phyloP scores from a whole-genome alignment of 2,329 filamentous ascomycete species.

The Colletotrichum sp. region DNA sequence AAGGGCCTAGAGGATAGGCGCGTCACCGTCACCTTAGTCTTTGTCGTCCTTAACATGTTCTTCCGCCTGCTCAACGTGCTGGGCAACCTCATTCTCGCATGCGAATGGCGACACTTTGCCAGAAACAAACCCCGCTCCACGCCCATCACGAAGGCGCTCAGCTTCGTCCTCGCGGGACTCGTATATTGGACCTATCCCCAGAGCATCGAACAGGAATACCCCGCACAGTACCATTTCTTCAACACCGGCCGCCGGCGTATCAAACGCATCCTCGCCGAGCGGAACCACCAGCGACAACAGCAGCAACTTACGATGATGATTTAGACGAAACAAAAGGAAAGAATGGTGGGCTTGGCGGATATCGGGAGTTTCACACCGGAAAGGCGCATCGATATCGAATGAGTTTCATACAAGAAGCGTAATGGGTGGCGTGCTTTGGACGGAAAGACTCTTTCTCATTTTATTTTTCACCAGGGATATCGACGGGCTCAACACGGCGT shows the following conservation, averaged over 20 bases:
- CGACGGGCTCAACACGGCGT: neutral
- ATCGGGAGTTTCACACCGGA: neutral
- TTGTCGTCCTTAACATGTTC: slow-evolving; percentile 42
- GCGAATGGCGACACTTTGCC: slow-evolving; percentile 42
- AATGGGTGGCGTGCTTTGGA: neutral
- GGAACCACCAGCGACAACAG: slow-evolving; percentile 11
- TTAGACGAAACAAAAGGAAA: neutral
- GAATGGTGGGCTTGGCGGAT: neutral
- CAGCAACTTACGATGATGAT: slow-evolving; percentile 15
- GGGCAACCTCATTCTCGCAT: slow-evolving; percentile 41
- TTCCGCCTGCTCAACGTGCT: slow-evolving; percentile 43
- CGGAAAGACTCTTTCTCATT: neutral
- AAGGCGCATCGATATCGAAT: neutral
- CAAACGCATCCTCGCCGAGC: slow-evolving; percentile 16
- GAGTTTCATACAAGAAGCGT: neutral
- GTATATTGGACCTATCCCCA: slow-evolving; percentile 49
- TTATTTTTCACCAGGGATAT: neutral
- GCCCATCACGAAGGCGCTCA: slow-evolving; percentile 19
- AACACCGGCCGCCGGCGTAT: slow-evolving; percentile 17
- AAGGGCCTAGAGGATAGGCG: neutral
- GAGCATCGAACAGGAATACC: slow-evolving; percentile 42
- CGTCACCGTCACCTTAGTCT: slow-evolving; percentile 34
- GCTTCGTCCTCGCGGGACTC: slow-evolving; percentile 32
- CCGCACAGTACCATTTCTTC: slow-evolving; percentile 22
- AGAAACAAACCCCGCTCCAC: slow-evolving; percentile 33